These are phyloP conservation scores for Phyllostachys edulis DNA, from an alignment of 176 grass and related monocot genomes.

Conservation along the genomic window DNA sequence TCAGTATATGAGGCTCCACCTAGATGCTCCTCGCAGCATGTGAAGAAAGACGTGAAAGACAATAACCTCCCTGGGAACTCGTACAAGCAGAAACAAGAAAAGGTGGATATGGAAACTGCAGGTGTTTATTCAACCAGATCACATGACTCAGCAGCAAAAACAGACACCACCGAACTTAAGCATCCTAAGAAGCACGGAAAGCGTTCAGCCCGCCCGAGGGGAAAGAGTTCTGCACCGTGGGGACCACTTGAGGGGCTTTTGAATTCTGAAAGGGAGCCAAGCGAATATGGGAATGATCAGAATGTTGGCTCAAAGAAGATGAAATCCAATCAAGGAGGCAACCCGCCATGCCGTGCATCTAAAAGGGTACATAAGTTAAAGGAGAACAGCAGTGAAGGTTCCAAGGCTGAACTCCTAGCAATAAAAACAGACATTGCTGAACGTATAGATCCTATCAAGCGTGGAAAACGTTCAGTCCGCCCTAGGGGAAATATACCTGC, in stretches of 20 bases:
- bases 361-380: neutral
- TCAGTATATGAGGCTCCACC: neutral
- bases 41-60: neutral
- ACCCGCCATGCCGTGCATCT: neutral
- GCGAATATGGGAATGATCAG: neutral
- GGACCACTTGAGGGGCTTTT: neutral
- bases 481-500: neutral
- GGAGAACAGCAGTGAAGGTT: neutral
- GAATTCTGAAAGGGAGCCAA: neutral
- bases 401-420: neutral
- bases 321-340: neutral
- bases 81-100: neutral
- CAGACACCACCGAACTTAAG: neutral
- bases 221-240: neutral
- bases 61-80: neutral
- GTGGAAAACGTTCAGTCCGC: neutral
- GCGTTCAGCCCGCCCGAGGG: neutral
- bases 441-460: neutral
- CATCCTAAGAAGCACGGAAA: slow-evolving; percentile 7
- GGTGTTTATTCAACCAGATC: neutral
- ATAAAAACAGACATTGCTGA: neutral
- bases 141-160: neutral
- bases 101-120: neutral
- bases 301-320: neutral
- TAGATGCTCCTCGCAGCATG: neutral